Evolutionary conservation across 169 alveolate genomes (phyloP), one percentile per base, ranked within the genome.

Genomic region (Plasmodium coatneyi): DNA sequence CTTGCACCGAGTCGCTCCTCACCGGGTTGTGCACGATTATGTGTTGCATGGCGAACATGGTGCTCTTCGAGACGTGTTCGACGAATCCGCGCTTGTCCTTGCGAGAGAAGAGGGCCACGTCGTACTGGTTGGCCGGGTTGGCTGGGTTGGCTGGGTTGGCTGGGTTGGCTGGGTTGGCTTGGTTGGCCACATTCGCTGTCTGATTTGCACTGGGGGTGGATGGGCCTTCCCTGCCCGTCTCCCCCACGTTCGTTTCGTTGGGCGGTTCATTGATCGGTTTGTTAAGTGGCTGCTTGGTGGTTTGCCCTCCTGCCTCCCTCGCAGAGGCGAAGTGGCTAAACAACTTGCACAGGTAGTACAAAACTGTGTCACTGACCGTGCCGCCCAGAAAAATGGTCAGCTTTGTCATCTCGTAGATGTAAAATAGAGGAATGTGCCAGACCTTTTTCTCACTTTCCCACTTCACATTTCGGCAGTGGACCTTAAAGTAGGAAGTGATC

Each of bases 391-490:
- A 86, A 36, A 86, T 39, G 3, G 93, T 86, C 7, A 86, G 84
- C 43, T 86, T 86, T 1, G 81, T 46, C 34, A 86, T 70, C 80
- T 86, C 93, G 46, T 74, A 86, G 1, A 86, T 86, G 39, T 86
- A 86, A 86, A 86, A 86, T 25, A 86, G 52, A 25, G 93, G 93
- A 28, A 86, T 86, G 80, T 86, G 87, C 93, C 93, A 86, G 25
- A 86, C 84, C 70, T 86, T 86, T 9, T 86, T 86, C 66, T 86
- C 93, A 19, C 66, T 86, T 0, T 86, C 93, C 93, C 93, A 86
- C 66, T 86, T 74, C 9, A 49, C 84, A 76, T 86, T 86, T 36
- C 93, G 60, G 76, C 93, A 86, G 60, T 86, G 54, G 25, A 86
- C 86, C 70, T 86, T 86, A 86, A 86, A 86, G 76, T 86, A 86